A percentile compares a stretch with the other conserved stretches of the same genome.
Conservation (phyloP, 2,329 filamentous ascomycete species). For the Parafenestella ontariensis region DNA sequence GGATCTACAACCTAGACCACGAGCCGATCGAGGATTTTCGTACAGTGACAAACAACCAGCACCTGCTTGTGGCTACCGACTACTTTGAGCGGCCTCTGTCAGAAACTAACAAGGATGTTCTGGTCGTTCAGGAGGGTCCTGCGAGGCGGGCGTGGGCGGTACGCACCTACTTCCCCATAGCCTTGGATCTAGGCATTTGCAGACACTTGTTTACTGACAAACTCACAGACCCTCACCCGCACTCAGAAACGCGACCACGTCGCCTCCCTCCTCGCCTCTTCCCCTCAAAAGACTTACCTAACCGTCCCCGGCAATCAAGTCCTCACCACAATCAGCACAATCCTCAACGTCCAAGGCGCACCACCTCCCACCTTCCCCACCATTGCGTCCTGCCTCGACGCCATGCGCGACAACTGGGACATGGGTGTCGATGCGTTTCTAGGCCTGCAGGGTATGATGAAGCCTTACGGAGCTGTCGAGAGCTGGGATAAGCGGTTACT, state of each 20-base stretch:
- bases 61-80: background rate
- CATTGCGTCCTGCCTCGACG: background rate
- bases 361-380: background rate
- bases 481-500: background rate
- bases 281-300: no score
- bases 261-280: no score
- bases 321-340: no score
- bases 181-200: no score
- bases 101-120: background rate
- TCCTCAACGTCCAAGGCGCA: no score
- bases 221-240: no score
- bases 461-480: background rate
- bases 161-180: background rate
- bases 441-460: background rate
- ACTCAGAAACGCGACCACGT: no score
- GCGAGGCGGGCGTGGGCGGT: background rate
- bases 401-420: background rate
- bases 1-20: background rate
- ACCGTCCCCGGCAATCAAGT: no score
- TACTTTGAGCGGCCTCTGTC: background rate
- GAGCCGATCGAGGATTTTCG: background rate
- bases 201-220: no score
- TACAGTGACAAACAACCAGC: background rate
- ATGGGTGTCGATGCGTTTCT: background rate
- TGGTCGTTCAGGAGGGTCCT: background rate